Conservation (phyloP, 2,329 filamentous ascomycete genomes). For the Tolypocladium ophioglossoides region DNA sequence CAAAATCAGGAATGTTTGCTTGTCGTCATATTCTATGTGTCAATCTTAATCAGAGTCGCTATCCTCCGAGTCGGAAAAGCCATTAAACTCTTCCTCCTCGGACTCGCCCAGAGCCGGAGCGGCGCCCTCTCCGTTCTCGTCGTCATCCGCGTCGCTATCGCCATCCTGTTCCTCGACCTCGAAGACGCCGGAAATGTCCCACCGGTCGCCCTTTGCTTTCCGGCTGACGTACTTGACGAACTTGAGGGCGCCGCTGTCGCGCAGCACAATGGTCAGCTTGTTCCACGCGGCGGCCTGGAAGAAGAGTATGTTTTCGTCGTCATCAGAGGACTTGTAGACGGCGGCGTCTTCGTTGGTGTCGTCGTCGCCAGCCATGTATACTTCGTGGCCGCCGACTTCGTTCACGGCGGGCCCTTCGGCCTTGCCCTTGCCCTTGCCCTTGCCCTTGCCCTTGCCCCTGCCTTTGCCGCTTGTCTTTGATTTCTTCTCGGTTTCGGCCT, state of each 20-base stretch:
- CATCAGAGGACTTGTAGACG: constrained; percentile 69
- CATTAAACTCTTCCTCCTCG: constrained; percentile 48
- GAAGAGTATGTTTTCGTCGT: constrained; percentile 62
- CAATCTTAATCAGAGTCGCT: constrained; percentile 24
- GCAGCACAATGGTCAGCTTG: constrained; percentile 77
- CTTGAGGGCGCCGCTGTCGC: constrained; percentile 75
- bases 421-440: constrained; percentile 19
- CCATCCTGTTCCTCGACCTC: constrained; percentile 53
- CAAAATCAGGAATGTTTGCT: not conserved
- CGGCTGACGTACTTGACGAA: constrained; percentile 95
- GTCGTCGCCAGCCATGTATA: constrained; percentile 89
- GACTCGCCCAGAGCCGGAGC: constrained; percentile 23
- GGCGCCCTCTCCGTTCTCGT: constrained; percentile 22
- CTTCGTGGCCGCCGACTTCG: constrained; percentile 67
- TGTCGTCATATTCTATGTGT: not conserved
- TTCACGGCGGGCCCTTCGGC: constrained; percentile 23
- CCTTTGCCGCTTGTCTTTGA: constrained; percentile 21
- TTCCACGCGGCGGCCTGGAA: constrained; percentile 69
- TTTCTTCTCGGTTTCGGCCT: constrained; percentile 21
- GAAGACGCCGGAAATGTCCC: constrained; percentile 77
- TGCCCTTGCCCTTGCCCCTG: constrained; percentile 21
- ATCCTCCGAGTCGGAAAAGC: constrained; percentile 37
- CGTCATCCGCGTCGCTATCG: constrained; percentile 24
- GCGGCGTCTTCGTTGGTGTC: constrained; percentile 66
- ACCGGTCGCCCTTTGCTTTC: constrained; percentile 75